These are phyloP conservation scores for Lepidium aucheri DNA, from an alignment of 345 rosid species.

Conservation along the genomic window DNA sequence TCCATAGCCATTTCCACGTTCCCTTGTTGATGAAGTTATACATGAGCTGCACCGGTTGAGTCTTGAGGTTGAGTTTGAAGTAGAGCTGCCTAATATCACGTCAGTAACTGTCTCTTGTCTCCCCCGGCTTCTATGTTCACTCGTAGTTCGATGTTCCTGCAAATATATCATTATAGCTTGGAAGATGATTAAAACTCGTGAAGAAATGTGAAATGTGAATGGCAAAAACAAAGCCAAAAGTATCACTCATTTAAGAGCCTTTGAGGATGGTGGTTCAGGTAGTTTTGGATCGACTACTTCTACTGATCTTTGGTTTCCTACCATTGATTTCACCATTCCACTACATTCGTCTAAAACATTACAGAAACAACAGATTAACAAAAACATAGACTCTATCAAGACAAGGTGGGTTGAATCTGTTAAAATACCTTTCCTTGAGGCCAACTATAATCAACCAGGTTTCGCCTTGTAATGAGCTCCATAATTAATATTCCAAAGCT, in stretches of 20 bases:
- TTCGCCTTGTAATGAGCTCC: conserved; percentile 83
- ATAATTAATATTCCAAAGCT: conserved; percentile 81
- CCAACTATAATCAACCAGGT: conserved; percentile 86
- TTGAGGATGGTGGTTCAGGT: conserved; percentile 62
- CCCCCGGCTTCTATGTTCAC: conserved; percentile 20
- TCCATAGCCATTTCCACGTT: too few relatives aligned
- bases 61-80: too few relatives aligned
- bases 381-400: background rate
- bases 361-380: background rate
- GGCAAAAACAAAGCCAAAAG: conserved; percentile 76
- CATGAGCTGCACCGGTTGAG: too few relatives aligned
- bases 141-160: conserved; percentile 25
- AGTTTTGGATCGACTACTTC: conserved; percentile 81
- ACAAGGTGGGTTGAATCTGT: background rate
- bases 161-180: background rate
- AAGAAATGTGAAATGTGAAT: too few relatives aligned
- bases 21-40: too few relatives aligned
- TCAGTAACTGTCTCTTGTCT: conserved; percentile 14
- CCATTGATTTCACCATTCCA: conserved; percentile 90
- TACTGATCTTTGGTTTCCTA: conserved; percentile 59
- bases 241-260: conserved; percentile 65
- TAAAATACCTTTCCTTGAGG: conserved; percentile 65
- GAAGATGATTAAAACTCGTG: too few relatives aligned
- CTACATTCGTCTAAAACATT: conserved; percentile 63
- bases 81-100: too few relatives aligned